Conservation (phyloP, 2,329 filamentous ascomycete genomes). For the Phaeomoniella chlamydospora region DNA sequence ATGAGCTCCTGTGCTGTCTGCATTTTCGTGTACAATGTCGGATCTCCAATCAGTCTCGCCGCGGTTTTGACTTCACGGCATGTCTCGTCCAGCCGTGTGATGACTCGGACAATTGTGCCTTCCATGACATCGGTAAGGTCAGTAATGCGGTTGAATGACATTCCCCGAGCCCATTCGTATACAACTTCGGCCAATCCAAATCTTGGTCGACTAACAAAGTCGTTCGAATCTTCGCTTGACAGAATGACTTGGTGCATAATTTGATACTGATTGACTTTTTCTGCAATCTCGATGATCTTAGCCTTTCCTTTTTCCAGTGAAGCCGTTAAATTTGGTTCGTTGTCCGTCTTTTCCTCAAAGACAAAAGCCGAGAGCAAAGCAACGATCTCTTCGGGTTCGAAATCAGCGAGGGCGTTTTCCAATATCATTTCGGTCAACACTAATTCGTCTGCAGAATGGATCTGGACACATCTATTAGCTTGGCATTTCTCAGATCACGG, state of each 20-base stretch:
- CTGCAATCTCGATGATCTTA: slow-evolving; percentile 77
- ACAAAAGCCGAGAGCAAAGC: slow-evolving; percentile 88
- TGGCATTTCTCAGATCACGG: slow-evolving; percentile 1
- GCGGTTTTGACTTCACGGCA: slow-evolving; percentile 97
- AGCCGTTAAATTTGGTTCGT: slow-evolving; percentile 64
- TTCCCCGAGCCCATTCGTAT: slow-evolving; percentile 94
- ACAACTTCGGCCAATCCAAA: slow-evolving; percentile 96
- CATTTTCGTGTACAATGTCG: slow-evolving; percentile 90
- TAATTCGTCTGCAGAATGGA: slow-evolving; percentile 91
- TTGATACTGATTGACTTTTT: slow-evolving; percentile 85
- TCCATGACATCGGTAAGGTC: slow-evolving; percentile 92
- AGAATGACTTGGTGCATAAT: slow-evolving; percentile 85
- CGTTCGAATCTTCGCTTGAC: slow-evolving; percentile 76
- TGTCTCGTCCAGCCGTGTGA: slow-evolving; percentile 86
- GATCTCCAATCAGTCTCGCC: slow-evolving; percentile 87
- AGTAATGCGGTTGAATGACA: slow-evolving; percentile 97
- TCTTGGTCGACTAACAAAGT: slow-evolving; percentile 72
- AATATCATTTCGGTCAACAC: slow-evolving; percentile 92
- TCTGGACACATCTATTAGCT: slow-evolving; percentile 25
- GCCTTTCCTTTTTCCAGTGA: slow-evolving; percentile 69
- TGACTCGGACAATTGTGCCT: slow-evolving; percentile 90
- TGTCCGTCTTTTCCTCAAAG: slow-evolving; percentile 91
- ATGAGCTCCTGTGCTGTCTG: slow-evolving; percentile 94
- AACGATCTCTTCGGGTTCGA: slow-evolving; percentile 82
- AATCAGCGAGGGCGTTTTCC: slow-evolving; percentile 90